Conservation (phyloP, 257 asterid genomes). For the Solanum okadae region DNA sequence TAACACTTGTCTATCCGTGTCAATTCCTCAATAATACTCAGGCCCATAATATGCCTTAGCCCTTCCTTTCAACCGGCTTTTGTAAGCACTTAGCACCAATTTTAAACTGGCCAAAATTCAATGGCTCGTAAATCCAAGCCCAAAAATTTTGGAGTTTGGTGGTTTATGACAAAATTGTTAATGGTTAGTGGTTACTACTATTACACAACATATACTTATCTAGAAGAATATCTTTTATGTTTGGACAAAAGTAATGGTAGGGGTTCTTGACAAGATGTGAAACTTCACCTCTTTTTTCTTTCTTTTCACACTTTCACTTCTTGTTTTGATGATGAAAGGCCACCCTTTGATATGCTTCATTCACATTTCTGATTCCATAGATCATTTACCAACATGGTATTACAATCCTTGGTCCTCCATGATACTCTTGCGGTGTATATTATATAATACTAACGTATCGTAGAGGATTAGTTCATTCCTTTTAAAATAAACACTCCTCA, state of each 20-base stretch:
- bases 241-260: neutral
- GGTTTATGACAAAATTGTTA: neutral
- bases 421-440: neutral
- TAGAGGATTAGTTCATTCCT: too few relatives aligned
- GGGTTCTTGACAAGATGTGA: neutral
- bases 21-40: neutral
- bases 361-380: neutral
- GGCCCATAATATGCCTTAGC: neutral
- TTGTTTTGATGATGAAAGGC: neutral
- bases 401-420: neutral
- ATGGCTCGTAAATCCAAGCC: neutral
- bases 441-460: neutral
- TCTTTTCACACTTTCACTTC: neutral
- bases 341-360: neutral
- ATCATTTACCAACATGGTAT: too few relatives aligned
- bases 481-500: neutral
- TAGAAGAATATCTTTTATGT: neutral
- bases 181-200: neutral
- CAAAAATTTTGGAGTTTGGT: neutral
- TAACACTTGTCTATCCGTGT: too few relatives aligned
- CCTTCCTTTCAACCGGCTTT: neutral
- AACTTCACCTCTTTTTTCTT: neutral
- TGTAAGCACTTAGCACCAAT: neutral
- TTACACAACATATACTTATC: neutral
- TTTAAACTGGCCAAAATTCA: neutral